Evolutionary conservation across 495 filamentous ascomycete species (phyloP), one percentile per base, ranked within the genome.

Genomic region (Lichenothelia convexa): DNA sequence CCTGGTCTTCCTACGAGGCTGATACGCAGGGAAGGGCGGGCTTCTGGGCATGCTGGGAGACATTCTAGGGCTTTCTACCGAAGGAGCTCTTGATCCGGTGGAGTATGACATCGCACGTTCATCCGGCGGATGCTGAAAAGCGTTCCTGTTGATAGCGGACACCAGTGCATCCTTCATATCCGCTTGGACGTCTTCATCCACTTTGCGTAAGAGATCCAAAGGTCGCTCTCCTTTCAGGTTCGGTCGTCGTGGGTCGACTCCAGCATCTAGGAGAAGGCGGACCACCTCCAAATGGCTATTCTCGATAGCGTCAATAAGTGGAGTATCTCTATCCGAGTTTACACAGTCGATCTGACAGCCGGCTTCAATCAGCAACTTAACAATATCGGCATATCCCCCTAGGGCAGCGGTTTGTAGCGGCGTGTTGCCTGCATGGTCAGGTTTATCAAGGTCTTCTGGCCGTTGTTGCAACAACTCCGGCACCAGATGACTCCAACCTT

Each of bases 211-310:
- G 37, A 86, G 63, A 42, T 94, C 87, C 21, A 86, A 68, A 2
- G 87, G 84, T 40, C 89, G 80, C 48, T 87, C 71, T 4, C 89
- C 89, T 45, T 82, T 75, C 2, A 73, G 73, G 51, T 95, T 93
- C 12, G 82, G 69, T 39, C 78, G 77, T 29, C 80, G 75, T 15
- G 89, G 91, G 46, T 97, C 86, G 4, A 86, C 84, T 21, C 85
- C 83, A 17, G 80, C 80, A 21, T 48, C 39, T 16, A 97, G 66
- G 19, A 94, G 57, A 8, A 91, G 62, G 49, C 75, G 80, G 15
- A 97, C 83, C 8, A 94, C 84, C n/a, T 78, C 81, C 3, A 91
- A 51, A 49, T 95, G 81, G 1, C 83, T 79, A 49, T 95, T 95
- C 45, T 94, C 87, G 19, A 93, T 80, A 0, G 89, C 89, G 62